phyloP scores from a whole-genome alignment of 2,329 filamentous ascomycete genomes.

The Monascus ruber region DNA sequence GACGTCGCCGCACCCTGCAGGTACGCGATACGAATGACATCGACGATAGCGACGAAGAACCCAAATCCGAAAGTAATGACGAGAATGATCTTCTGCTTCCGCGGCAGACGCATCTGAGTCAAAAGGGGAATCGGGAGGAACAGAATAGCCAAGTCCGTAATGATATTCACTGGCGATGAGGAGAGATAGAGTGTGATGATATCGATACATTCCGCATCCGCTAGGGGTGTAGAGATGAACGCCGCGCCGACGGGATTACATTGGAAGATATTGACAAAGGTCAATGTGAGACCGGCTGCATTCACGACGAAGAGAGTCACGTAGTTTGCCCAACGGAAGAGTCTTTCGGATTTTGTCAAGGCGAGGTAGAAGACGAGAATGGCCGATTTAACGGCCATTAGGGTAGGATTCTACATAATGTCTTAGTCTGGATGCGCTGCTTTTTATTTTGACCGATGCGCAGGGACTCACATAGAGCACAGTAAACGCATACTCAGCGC shows the following conservation, averaged over 20 bases:
- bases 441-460: conserved; percentile 4
- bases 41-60: conserved; percentile 76
- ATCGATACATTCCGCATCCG: conserved; percentile 44
- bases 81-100: conserved; percentile 76
- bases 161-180: conserved; percentile 81
- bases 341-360: conserved; percentile 64
- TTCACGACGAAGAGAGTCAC: conserved; percentile 67
- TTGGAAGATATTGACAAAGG: conserved; percentile 78
- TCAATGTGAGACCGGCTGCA: conserved; percentile 63
- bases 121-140: conserved; percentile 81
- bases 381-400: conserved; percentile 90
- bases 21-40: conserved; percentile 83
- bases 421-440: background rate
- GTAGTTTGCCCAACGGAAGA: conserved; percentile 76
- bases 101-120: conserved; percentile 72
- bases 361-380: conserved; percentile 83
- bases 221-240: conserved; percentile 43
- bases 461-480: conserved; percentile 44
- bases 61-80: conserved; percentile 78
- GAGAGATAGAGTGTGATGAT: conserved; percentile 55
- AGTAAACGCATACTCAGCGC: conserved; percentile 48
- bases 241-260: conserved; percentile 64
- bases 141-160: conserved; percentile 79
- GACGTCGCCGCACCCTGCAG: conserved; percentile 58
- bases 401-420: conserved; percentile 61